Conservation (phyloP, 768 basidiomycete species). For the Lyophyllum semitale region DNA sequence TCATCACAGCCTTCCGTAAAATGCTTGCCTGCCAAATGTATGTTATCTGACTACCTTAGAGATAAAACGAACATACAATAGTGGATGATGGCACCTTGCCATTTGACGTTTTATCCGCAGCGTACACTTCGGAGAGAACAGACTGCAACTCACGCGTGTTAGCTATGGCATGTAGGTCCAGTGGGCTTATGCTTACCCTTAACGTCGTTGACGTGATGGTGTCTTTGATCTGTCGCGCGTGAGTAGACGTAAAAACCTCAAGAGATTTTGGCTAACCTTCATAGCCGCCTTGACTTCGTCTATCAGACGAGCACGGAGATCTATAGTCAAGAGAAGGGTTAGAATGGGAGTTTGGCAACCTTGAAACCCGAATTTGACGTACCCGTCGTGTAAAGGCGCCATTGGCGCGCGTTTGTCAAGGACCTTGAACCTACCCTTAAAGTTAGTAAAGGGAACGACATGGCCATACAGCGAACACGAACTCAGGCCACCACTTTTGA, state of each 20-base stretch:
- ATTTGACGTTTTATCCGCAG: slow-evolving; percentile 59
- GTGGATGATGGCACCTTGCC: slow-evolving; percentile 45
- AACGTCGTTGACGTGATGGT: slow-evolving; percentile 55
- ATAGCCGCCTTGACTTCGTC: slow-evolving; percentile 63
- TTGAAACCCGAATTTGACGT: background rate
- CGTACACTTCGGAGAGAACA: slow-evolving; percentile 68
- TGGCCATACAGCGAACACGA: background rate
- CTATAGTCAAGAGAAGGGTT: slow-evolving; percentile 26
- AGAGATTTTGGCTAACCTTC: slow-evolving; percentile 49
- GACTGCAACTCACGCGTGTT: slow-evolving; percentile 42
- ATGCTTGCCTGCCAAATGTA: slow-evolving; percentile 34
- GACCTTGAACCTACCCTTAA: slow-evolving; percentile 1
- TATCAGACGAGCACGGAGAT: slow-evolving; percentile 53
- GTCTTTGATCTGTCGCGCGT: slow-evolving; percentile 50
- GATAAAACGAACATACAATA: slow-evolving; percentile 34
- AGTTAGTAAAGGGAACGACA: slow-evolving; percentile 1
- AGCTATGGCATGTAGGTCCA: background rate
- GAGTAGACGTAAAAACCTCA: slow-evolving; percentile 3
- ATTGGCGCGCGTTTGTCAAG: slow-evolving; percentile 1
- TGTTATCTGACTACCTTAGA: background rate
- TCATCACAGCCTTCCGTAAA: slow-evolving; percentile 56
- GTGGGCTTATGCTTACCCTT: slow-evolving; percentile 41
- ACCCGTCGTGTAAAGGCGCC: slow-evolving; percentile 12
- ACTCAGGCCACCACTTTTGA: too few relatives aligned
- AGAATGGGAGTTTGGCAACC: background rate